Evolutionary conservation across 441 rosid genomes (phyloP).

Genomic region (Mallotus repandus): DNA sequence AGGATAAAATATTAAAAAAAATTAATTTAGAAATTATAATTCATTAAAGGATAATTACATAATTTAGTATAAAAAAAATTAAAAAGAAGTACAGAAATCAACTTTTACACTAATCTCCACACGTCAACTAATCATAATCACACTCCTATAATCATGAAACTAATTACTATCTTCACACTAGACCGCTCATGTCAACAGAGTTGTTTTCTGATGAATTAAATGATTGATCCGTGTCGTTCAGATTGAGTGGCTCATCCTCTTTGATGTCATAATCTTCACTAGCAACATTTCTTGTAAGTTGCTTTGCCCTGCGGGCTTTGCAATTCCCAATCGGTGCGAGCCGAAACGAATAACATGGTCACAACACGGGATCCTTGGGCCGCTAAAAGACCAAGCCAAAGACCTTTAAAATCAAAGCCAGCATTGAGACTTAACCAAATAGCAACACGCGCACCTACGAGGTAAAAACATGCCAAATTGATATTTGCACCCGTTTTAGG

Average conservation of each 20-base stretch:
- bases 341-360: slow-evolving; percentile 58
- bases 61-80: too few relatives aligned
- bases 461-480: slow-evolving; percentile 75
- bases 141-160: too few relatives aligned
- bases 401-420: slow-evolving; percentile 69
- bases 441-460: slow-evolving; percentile 83
- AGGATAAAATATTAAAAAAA: too few relatives aligned
- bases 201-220: neutral
- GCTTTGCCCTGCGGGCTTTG: slow-evolving; percentile 60
- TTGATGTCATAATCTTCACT: slow-evolving; percentile 17
- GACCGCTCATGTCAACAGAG: too few relatives aligned
- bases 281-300: slow-evolving; percentile 41
- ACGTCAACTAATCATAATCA: too few relatives aligned
- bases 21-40: too few relatives aligned
- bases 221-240: neutral
- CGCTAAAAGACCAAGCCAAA: slow-evolving; percentile 83
- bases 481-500: slow-evolving; percentile 81
- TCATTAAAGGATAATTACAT: too few relatives aligned
- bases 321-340: slow-evolving; percentile 67
- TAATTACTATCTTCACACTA: too few relatives aligned
- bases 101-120: too few relatives aligned
- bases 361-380: slow-evolving; percentile 74
- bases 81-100: too few relatives aligned
- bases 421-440: slow-evolving; percentile 59
- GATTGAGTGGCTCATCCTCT: slow-evolving; percentile 10